Base-by-base conservation (phyloP, 2,329 filamentous ascomycete genomes). In the Colletotrichum scovillei region DNA sequence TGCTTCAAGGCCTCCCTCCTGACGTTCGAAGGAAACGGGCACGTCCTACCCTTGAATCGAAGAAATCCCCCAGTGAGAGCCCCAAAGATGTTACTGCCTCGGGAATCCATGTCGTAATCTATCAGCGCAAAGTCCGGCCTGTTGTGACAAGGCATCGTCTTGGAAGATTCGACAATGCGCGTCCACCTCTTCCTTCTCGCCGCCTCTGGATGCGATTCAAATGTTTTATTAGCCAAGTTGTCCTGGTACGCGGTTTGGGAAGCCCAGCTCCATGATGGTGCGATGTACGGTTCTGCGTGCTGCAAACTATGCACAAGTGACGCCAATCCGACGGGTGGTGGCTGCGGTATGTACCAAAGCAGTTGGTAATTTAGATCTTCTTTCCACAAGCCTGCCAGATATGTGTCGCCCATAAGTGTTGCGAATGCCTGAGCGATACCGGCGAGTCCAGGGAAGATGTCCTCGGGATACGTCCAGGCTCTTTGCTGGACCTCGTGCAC, bases 221-320 rank as follows among this genome's bases (percentile, higher is more conserved):
- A n/a, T n/a, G n/a, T n/a, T n/a, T n/a, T n/a, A 22, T 22, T 22
- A 1, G 22, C 22, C 22, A 22, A 22, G 2, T 22, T 22, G 1
- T 22, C 19, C 6, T 19, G 19, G 42, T 46, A 46, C 19, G 0
- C 0, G 4, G 3, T 38, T 3, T 8, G 65, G 2, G 65, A 67
- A 5, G 57, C 65, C 65, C 65, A 67, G 42, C 65, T 67, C 65
- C 65, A 62, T 8, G 65, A 62, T 0, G 65, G 65, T 0, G 65
- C 11, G 5, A 67, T 2, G 22, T 67, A 67, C 5, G 65, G 57
- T 1, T n/a, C 3, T 1, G 56, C 1, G 2, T 42, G 6, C 16
- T 26, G 42, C 22, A 46, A 19, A 7, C 30, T 28, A 0, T n/a
- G 22, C 7, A 14, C 5, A 1, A 62, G 4, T 2, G 38, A 19